Conservation (phyloP, 177 flowering plant species). For the Viscum album region DNA sequence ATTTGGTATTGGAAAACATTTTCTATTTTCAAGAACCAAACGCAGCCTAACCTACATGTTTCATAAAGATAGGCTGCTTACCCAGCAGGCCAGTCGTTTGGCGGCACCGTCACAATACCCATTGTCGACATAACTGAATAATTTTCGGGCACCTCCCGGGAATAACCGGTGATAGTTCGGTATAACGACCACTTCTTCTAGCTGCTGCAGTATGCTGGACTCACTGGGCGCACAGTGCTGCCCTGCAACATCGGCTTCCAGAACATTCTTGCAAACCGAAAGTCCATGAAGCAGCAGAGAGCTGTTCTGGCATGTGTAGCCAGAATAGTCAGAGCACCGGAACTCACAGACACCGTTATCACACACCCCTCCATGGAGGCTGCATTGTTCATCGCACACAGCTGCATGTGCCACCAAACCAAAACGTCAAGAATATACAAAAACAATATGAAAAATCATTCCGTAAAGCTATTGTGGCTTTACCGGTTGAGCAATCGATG, state of each 20-base stretch:
- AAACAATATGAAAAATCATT: not conserved
- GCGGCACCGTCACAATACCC: slow-evolving; percentile 84
- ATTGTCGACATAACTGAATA: slow-evolving; percentile 54
- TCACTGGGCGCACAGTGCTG: slow-evolving; percentile 98
- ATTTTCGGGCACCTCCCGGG: slow-evolving; percentile 64
- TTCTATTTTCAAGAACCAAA: no score
- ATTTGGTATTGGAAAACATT: no score
- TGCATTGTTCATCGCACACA: slow-evolving; percentile 92
- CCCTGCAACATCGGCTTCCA: slow-evolving; percentile 50
- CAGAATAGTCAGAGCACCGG: slow-evolving; percentile 98
- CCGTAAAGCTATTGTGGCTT: not conserved
- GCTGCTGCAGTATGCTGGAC: slow-evolving; percentile 72
- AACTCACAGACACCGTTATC: slow-evolving; percentile 96
- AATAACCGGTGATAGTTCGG: slow-evolving; percentile 84
- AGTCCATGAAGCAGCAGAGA: slow-evolving; percentile 63
- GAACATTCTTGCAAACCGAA: slow-evolving; percentile 63
- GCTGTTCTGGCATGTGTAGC: slow-evolving; percentile 93
- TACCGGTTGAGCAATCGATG: slow-evolving; percentile 96
- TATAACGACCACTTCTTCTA: slow-evolving; percentile 89
- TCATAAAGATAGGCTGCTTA: no score
- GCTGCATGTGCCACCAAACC: slow-evolving; percentile 45
- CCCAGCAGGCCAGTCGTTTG: slow-evolving; percentile 96
- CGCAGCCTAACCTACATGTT: no score
- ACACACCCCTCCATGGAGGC: slow-evolving; percentile 98
- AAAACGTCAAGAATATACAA: not conserved